Percentiles rank a stretch among this genome's conserved stretches.
Evolutionary conservation across 164 flowering plant genomes (phyloP).

Genomic region (Macadamia integrifolia): DNA sequence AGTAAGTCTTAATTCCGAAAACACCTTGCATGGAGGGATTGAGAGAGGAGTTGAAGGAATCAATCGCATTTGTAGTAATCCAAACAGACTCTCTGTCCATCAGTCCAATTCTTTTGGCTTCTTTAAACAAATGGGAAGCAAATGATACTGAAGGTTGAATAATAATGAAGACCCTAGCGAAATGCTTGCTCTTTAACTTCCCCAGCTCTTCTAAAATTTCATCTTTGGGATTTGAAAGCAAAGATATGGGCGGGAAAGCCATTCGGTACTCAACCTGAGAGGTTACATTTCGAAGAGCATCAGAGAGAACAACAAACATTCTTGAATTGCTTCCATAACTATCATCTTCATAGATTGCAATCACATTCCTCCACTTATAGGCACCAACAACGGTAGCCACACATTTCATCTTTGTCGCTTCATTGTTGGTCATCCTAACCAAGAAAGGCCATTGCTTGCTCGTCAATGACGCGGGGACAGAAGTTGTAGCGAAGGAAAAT

Average conservation of each 20-base stretch:
- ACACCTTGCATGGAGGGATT: conserved; percentile 22
- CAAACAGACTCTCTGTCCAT: conserved; percentile 18
- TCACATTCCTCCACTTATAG: conserved; percentile 33
- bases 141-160: background rate
- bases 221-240: background rate
- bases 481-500: conserved; percentile 28
- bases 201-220: background rate
- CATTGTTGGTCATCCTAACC: conserved; percentile 24
- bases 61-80: conserved; percentile 10
- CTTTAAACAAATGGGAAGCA: background rate
- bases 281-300: conserved; percentile 4
- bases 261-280: conserved; percentile 3
- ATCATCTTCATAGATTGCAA: conserved; percentile 34
- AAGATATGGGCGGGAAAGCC: conserved; percentile 4
- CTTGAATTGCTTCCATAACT: conserved; percentile 25
- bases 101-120: conserved; percentile 6
- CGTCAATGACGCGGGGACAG: conserved; percentile 18
- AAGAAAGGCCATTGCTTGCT: conserved; percentile 34
- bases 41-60: conserved; percentile 9
- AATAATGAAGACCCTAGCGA: conserved; percentile 10
- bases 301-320: conserved; percentile 1
- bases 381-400: conserved; percentile 25
- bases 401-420: conserved; percentile 23
- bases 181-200: background rate
- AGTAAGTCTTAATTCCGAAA: conserved; percentile 17